phyloP scores from a whole-genome alignment of 192 early-diverging fungal species.

The Backusella sp. region DNA sequence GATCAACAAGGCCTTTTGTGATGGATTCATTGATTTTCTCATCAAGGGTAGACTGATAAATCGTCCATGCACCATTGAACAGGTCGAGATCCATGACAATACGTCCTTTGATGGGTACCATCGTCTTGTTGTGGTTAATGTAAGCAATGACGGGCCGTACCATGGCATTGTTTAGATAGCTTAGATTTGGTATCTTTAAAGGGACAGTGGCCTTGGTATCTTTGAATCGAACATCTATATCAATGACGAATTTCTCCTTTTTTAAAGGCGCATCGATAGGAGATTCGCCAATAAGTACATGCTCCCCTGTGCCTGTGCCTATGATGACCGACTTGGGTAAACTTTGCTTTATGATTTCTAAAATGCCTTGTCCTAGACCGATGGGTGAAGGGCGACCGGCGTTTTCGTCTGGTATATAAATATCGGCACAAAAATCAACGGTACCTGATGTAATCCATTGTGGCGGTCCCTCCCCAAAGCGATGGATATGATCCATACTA shows the following conservation, averaged over 20 bases:
- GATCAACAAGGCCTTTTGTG: conserved; percentile 75
- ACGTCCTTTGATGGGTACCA: conserved; percentile 80
- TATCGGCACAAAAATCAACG: conserved; percentile 76
- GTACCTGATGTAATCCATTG: conserved; percentile 90
- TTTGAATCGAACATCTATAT: conserved; percentile 83
- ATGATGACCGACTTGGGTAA: conserved; percentile 44
- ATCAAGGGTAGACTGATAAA: conserved; percentile 79
- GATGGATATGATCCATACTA: conserved; percentile 88
- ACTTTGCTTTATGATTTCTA: conserved; percentile 65
- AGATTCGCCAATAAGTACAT: conserved; percentile 34
- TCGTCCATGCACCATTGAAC: conserved; percentile 94
- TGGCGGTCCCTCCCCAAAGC: conserved; percentile 80
- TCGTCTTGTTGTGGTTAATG: conserved; percentile 87
- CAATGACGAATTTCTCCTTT: conserved; percentile 54
- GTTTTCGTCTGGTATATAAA: conserved; percentile 59
- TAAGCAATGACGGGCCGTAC: conserved; percentile 92
- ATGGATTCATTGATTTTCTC: conserved; percentile 73
- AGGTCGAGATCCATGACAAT: conserved; percentile 73
- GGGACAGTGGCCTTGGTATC: conserved; percentile 90
- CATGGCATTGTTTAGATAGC: conserved; percentile 79
- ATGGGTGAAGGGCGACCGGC: conserved; percentile 37
- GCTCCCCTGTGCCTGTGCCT: conserved; percentile 42
- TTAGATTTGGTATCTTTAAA: conserved; percentile 62
- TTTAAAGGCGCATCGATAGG: conserved; percentile 9
- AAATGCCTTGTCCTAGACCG: conserved; percentile 57